Base-by-base conservation (phyloP, 1,139 yeast species). In the Yamadazyma sp. region DNA sequence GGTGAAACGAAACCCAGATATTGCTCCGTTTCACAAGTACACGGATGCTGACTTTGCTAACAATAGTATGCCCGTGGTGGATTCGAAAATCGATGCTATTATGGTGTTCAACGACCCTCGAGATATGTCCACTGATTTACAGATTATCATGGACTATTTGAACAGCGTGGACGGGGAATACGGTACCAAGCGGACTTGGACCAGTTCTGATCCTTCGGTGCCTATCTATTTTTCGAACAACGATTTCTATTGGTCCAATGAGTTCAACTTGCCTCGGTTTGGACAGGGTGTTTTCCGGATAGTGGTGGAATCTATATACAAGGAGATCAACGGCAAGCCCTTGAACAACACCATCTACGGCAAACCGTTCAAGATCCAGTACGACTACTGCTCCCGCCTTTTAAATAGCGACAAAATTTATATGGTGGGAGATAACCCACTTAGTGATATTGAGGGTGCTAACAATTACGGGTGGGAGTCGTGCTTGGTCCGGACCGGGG, bases 351-450 rank as follows among this genome's bases (percentile, higher is more conserved):
- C 80, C 3, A 76, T 86, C 5, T 68, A 88, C 52, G 98, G 98
- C 15, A 92, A 92, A 57, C 97, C 97, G 2, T 83, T 79, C 45
- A 71, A 70, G 40, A 65, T 85, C 20, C 90, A 95, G 37, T 90
- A 89, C 57, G 89, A 86, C 52, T 92, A 76, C 60, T 96, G 97
- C 0, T 54, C 71, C 6, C 78, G 79, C 3, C 79, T 80, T 46
- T 29, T 41, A 1, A 34, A 35, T 14, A 24, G 33, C 10, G 60
- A 67, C 20, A 64, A 73, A 26, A 84, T 92, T 2, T 90, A 73
- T 63, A 92, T 92, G 98, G 86, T 92, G 22, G 98, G 98, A 18
- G 98, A 92, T 61, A 92, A 92, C 59, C 97, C 97, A 2, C 92
- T 83, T 20, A 80, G 90, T 37, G 98, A 92, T 56, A 92, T 92